Base-by-base conservation (phyloP, 2,329 filamentous ascomycete species). In the Aspergillus fructus region DNA sequence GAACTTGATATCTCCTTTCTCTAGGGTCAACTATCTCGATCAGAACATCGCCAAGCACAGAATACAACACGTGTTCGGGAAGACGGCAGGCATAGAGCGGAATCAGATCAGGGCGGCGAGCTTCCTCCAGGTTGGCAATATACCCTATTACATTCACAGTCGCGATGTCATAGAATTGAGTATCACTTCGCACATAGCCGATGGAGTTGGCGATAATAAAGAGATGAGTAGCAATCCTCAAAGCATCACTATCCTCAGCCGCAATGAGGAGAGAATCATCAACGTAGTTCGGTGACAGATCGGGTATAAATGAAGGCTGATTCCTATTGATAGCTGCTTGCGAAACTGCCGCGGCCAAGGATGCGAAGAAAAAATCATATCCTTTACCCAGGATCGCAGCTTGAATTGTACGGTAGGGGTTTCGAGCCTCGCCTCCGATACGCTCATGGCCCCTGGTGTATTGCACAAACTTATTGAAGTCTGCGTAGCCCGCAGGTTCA, bases 61-160 rank as follows among this genome's bases (percentile, higher is more conserved):
- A 83, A 64, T 91, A 87, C 60, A 83, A 82, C 61, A 88, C 83
- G 12, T 85, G 78, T 6, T 81, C 77, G 9, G 85, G 81, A 12
- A 99, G 80, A 65, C 91, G 88, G 8, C 91, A 91, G 61, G 90
- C 93, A 72, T 99, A 99, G 1, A 96, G 79, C 0, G 94, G 93
- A 55, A 96, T 89, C 42, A 94, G 77, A 61, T 93, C 88, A 58
- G 89, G 85, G 54, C 94, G 85, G 34, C 86, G 85, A 15, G 85
- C 84, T 47, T 89, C 81, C 43, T 90, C 86, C 39, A 99, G 77
- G 59, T 89, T 87, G 65, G 89, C 89, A 55, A 96, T 89, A 71
- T 97, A 97, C 4, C 85, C 87, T 1, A 89, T 86, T 52, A 97
- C 80, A 47, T 93, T 85, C 66, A 74, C 58, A 7, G 73, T 72